Conservation (phyloP, 176 grass and related monocot genomes). For the Carex littledalei region DNA sequence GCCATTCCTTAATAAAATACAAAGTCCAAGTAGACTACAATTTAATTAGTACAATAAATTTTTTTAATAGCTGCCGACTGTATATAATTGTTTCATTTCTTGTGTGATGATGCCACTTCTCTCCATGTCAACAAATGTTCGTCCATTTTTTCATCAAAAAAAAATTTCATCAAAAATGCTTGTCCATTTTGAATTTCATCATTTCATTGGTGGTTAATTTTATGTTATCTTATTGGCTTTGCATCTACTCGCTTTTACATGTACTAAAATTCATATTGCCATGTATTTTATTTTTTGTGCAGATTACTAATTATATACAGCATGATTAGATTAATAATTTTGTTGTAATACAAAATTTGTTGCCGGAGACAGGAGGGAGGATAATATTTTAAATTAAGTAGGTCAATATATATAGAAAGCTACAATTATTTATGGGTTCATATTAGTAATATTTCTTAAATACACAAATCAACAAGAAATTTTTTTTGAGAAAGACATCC, state of each 20-base stretch:
- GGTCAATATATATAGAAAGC: too few species aligned
- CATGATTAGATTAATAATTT: background rate
- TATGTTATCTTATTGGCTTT: background rate
- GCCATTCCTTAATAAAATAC: background rate
- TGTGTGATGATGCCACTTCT: background rate
- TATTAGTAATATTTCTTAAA: too few species aligned
- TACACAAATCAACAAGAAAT: too few species aligned
- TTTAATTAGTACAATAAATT: background rate
- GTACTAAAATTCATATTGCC: background rate
- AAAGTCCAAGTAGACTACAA: background rate
- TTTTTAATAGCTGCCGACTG: background rate
- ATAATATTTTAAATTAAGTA: too few species aligned
- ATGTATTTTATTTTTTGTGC: background rate
- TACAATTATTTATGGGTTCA: too few species aligned
- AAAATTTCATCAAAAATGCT: background rate
- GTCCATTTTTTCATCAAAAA: too few species aligned
- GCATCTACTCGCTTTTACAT: background rate
- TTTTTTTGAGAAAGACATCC: too few species aligned
- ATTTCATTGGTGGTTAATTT: background rate
- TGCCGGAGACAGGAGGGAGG: too few species aligned
- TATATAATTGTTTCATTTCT: background rate
- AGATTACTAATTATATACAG: background rate
- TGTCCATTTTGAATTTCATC: background rate
- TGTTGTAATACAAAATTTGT: too few species aligned
- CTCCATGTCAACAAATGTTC: background rate